Conservation (phyloP, 495 filamentous ascomycete genomes). For the Trypethelium eluteriae region DNA sequence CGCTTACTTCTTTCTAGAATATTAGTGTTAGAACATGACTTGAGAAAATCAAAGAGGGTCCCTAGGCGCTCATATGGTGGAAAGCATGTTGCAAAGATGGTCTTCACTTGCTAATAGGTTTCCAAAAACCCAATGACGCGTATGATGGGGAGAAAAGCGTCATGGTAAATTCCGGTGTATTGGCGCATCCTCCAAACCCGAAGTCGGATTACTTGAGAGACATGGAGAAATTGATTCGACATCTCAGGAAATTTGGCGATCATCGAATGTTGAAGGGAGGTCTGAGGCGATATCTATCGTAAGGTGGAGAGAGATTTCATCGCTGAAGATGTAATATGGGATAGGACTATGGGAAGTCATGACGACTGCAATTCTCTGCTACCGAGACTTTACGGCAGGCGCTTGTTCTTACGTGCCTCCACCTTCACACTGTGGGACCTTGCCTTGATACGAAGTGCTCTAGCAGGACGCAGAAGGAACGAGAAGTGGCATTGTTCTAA, state of each 20-base stretch:
- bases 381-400: too few relatives aligned
- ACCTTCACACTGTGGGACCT: not conserved
- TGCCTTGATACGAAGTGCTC: not conserved
- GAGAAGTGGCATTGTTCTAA: not conserved
- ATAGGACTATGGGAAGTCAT: slow-evolving; percentile 10
- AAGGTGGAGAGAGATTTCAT: slow-evolving; percentile 52
- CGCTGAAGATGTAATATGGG: slow-evolving; percentile 32
- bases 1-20: too few relatives aligned
- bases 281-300: slow-evolving; percentile 52
- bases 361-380: not conserved
- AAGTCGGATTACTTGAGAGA: not conserved
- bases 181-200: too few relatives aligned
- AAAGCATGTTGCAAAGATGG: too few relatives aligned
- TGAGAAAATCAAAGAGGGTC: too few relatives aligned
- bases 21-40: too few relatives aligned
- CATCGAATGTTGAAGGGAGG: slow-evolving; percentile 46
- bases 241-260: slow-evolving; percentile 58
- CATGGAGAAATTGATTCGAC: slow-evolving; percentile 40
- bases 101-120: too few relatives aligned
- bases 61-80: too few relatives aligned
- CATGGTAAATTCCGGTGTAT: too few relatives aligned
- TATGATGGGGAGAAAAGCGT: too few relatives aligned
- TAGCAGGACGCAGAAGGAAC: not conserved
- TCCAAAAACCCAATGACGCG: too few relatives aligned
- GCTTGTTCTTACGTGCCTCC: too few relatives aligned